These are phyloP conservation scores for Fusarium beomiforme DNA, from an alignment of 2,329 filamentous ascomycete genomes.

Conservation along the genomic window DNA sequence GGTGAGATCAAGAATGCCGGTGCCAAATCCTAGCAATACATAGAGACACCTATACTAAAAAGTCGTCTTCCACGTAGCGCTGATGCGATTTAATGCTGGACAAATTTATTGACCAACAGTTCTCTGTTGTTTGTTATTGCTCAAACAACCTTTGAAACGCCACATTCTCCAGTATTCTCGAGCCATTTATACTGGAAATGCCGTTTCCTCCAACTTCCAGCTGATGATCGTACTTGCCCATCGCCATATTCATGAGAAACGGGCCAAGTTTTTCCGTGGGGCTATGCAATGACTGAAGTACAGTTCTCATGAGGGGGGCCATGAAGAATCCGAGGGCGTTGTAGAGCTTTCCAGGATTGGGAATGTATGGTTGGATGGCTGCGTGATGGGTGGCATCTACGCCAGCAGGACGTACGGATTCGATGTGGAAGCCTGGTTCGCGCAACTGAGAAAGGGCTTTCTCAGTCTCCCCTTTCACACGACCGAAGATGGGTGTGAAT, in stretches of 20 bases:
- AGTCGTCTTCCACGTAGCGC: neutral
- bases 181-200: conserved; percentile 14
- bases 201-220: neutral
- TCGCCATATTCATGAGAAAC: conserved; percentile 27
- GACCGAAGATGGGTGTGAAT: conserved; percentile 20
- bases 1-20: neutral
- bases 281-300: conserved; percentile 2
- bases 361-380: conserved; percentile 22
- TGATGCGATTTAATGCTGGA: too few species aligned
- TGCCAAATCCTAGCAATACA: neutral
- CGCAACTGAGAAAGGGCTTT: conserved; percentile 14
- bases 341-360: conserved; percentile 5
- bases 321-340: neutral
- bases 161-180: conserved; percentile 27
- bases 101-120: neutral
- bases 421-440: conserved; percentile 5
- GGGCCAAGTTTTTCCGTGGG: conserved; percentile 26
- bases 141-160: conserved; percentile 14
- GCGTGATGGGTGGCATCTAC: conserved; percentile 27
- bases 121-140: neutral
- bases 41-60: neutral
- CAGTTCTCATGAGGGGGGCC: conserved; percentile 4
- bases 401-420: conserved; percentile 20
- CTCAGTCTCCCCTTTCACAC: conserved; percentile 32
- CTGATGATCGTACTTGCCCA: conserved; percentile 22